Evolutionary conservation across 139 green algal species (phyloP).

Genomic region (Picochlorum costavermella): DNA sequence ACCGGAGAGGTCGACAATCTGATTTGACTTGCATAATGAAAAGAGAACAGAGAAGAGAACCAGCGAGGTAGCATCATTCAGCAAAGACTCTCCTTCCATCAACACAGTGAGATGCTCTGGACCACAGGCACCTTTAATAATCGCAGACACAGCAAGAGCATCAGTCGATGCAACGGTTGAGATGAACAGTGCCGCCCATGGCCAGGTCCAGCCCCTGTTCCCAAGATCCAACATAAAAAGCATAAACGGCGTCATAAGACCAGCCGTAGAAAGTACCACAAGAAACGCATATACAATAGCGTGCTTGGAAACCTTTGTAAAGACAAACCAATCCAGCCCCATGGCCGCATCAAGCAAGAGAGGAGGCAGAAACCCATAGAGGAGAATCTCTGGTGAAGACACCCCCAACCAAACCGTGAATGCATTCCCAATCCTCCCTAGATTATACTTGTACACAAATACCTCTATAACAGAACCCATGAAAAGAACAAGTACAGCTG

Average conservation of each 20-base stretch:
- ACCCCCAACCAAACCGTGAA: constrained; percentile 56
- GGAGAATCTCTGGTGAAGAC: constrained; percentile 63
- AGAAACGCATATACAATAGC: constrained; percentile 64
- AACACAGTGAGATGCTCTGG: constrained; percentile 58
- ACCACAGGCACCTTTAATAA: constrained; percentile 45
- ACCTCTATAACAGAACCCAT: constrained; percentile 36
- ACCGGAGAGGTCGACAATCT: constrained; percentile 6
- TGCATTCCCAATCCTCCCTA: constrained; percentile 60
- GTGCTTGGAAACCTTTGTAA: constrained; percentile 41
- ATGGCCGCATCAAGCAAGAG: constrained; percentile 43
- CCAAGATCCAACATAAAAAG: constrained; percentile 55
- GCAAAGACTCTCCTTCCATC: constrained; percentile 76
- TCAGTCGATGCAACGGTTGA: constrained; percentile 71
- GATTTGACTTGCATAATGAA: background rate
- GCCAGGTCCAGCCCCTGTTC: constrained; percentile 51
- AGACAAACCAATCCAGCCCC: constrained; percentile 80
- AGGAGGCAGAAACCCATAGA: constrained; percentile 79
- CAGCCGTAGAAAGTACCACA: constrained; percentile 38
- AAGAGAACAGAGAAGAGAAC: constrained; percentile 75
- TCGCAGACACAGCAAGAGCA: constrained; percentile 60
- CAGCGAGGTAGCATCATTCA: constrained; percentile 74
- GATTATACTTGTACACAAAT: constrained; percentile 46
- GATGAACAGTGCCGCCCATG: constrained; percentile 58
- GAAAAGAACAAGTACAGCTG: background rate
- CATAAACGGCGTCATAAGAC: constrained; percentile 68